Evolutionary conservation across 202 grass and related monocot genomes (phyloP).

Genomic region (Schoenoplectus tabernaemontani): DNA sequence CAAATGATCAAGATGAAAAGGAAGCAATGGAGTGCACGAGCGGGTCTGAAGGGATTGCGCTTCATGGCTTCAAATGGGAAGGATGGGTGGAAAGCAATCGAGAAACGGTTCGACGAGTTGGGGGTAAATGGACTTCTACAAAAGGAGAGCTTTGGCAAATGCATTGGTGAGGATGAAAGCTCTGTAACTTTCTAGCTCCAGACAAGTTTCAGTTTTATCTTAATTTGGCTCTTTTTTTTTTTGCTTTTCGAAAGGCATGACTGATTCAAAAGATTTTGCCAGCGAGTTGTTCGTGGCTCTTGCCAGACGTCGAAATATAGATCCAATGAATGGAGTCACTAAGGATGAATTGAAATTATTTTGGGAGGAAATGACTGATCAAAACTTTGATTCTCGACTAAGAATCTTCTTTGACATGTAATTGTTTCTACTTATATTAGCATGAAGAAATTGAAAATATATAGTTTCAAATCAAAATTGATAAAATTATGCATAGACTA

Average conservation of each 20-base stretch:
- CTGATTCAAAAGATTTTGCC: slow-evolving; percentile 84
- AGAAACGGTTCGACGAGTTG: slow-evolving; percentile 76
- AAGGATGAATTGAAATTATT: slow-evolving; percentile 70
- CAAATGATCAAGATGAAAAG: slow-evolving; percentile 25
- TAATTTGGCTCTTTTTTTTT: neutral
- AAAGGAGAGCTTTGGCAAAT: slow-evolving; percentile 57
- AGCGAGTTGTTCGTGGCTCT: slow-evolving; percentile 61
- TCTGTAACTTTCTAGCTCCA: neutral
- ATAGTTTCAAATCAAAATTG: neutral
- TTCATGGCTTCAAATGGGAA: slow-evolving; percentile 64
- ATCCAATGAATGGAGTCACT: slow-evolving; percentile 42
- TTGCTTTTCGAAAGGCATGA: slow-evolving; percentile 48
- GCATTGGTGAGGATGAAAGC: slow-evolving; percentile 47
- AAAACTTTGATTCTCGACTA: slow-evolving; percentile 79
- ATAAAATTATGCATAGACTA: neutral
- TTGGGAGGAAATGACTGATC: slow-evolving; percentile 93
- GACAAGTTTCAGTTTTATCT: neutral
- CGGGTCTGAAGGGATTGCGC: slow-evolving; percentile 46
- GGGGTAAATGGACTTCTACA: slow-evolving; percentile 41
- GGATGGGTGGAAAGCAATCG: slow-evolving; percentile 73
- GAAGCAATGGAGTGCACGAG: slow-evolving; percentile 45
- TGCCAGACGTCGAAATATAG: slow-evolving; percentile 51
- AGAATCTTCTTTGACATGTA: slow-evolving; percentile 98
- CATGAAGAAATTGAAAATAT: neutral
- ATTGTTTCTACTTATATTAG: neutral